Conservation (phyloP, 83 land plant genomes). For the Picea abies region DNA sequence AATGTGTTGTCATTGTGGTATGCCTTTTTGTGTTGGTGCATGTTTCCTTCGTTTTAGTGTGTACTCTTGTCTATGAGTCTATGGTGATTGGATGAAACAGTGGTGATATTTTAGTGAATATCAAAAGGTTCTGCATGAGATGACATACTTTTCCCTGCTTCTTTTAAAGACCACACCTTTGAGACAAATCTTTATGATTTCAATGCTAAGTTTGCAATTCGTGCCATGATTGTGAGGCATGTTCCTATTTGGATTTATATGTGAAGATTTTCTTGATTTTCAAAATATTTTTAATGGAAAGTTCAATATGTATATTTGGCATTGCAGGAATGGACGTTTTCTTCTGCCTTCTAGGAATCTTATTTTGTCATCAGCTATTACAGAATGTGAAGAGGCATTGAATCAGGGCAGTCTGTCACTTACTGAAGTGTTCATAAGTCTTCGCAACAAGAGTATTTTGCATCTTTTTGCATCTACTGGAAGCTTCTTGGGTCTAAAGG, state of each 20-base stretch:
- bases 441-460: conserved; percentile 83
- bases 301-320: conserved; percentile 9
- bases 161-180: too few relatives aligned
- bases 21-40: too few relatives aligned
- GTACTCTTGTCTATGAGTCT: too few relatives aligned
- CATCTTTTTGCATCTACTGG: conserved; percentile 86
- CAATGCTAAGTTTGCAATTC: neutral
- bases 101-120: neutral
- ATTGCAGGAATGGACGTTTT: conserved; percentile 86
- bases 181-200: too few relatives aligned
- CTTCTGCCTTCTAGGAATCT: conserved; percentile 69
- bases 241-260: neutral
- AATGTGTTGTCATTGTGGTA: too few relatives aligned
- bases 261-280: too few relatives aligned
- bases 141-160: too few relatives aligned
- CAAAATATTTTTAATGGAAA: neutral
- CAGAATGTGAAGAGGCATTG: conserved; percentile 86
- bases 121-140: neutral
- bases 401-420: conserved; percentile 75
- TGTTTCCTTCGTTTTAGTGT: too few relatives aligned
- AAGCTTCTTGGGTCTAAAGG: conserved; percentile 84
- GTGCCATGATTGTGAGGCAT: neutral
- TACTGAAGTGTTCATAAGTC: conserved; percentile 73
- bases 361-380: conserved; percentile 46
- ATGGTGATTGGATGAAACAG: neutral